Evolutionary conservation across 495 filamentous ascomycete species (phyloP).

Genomic region (Neurospora hispaniola): DNA sequence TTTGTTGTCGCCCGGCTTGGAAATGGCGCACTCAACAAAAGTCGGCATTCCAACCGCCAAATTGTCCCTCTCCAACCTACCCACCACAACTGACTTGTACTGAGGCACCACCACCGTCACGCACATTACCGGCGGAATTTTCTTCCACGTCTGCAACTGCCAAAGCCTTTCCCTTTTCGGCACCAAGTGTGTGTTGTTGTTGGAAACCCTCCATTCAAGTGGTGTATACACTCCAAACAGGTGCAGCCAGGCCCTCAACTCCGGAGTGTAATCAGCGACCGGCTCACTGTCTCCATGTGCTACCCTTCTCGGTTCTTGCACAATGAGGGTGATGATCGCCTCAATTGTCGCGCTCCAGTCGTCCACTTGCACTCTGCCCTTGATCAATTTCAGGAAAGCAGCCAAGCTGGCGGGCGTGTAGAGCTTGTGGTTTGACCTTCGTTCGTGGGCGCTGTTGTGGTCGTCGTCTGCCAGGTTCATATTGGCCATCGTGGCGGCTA

Average conservation of each 20-base stretch:
- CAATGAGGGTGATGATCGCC: not conserved
- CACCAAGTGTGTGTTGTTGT: not conserved
- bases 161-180: not conserved
- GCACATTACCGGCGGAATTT: conserved; percentile 27
- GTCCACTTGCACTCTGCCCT: not conserved
- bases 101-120: conserved; percentile 27
- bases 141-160: conserved; percentile 10
- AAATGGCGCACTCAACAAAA: conserved; percentile 8
- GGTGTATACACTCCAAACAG: not conserved
- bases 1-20: not conserved
- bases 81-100: conserved; percentile 12
- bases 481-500: not conserved
- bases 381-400: not conserved
- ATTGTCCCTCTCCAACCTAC: conserved; percentile 4
- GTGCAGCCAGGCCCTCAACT: not conserved
- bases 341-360: not conserved
- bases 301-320: not conserved
- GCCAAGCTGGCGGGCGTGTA: conserved; percentile 1
- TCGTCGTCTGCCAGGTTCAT: not conserved
- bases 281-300: not conserved
- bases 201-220: not conserved
- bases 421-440: not conserved
- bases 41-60: conserved; percentile 8
- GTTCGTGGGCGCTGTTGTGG: not conserved
- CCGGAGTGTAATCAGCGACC: not conserved